Evolutionary conservation across 129 eudicot genomes (phyloP).

Genomic region (Lactuca sativa): DNA sequence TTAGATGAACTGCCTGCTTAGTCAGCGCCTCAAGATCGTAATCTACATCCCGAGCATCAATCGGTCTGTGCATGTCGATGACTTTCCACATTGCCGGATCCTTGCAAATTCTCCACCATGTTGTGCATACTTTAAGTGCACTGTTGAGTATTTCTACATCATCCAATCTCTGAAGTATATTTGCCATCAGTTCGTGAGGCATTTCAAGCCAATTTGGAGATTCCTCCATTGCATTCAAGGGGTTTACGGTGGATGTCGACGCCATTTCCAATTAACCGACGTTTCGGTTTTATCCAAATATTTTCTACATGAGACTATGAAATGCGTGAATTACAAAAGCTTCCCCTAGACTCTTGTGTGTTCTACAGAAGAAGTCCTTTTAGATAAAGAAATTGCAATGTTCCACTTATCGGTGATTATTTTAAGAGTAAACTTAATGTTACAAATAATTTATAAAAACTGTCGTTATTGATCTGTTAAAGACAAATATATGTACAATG

Average conservation of each 20-base stretch:
- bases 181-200: not conserved
- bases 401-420: too few relatives aligned
- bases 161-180: constrained; percentile 8
- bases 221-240: not conserved
- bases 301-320: not conserved
- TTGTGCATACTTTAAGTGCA: too few relatives aligned
- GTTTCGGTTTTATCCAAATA: not conserved
- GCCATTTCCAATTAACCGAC: not conserved
- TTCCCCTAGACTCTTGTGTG: not conserved
- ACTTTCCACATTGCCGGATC: constrained; percentile 48
- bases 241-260: constrained; percentile 2
- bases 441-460: too few relatives aligned
- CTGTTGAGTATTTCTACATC: constrained; percentile 31
- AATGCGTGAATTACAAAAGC: not conserved
- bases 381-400: not conserved
- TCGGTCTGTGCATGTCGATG: not conserved
- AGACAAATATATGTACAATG: too few relatives aligned
- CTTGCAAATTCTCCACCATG: constrained; percentile 12
- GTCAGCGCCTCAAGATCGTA: not conserved
- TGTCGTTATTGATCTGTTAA: too few relatives aligned
- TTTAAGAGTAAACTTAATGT: too few relatives aligned
- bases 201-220: constrained; percentile 42
- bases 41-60: not conserved
- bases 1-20: too few relatives aligned
- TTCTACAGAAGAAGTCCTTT: not conserved